Conservation (phyloP, 2,329 filamentous ascomycete species). For the Xylaria sp. region DNA sequence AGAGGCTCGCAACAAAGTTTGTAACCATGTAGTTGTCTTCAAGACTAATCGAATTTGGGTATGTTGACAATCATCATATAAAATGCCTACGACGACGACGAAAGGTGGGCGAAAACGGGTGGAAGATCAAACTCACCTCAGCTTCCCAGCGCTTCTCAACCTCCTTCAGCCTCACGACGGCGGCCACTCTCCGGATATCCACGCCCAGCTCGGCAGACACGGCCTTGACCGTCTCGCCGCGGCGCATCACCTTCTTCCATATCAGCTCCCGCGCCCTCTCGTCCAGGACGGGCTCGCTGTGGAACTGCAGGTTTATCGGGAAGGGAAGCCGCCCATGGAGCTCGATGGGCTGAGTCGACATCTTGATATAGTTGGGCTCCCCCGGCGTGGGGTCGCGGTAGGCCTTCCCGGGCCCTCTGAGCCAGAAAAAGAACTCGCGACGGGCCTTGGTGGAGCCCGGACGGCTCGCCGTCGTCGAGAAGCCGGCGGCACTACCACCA, state of each 20-base stretch:
- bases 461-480: constrained; percentile 35
- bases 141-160: constrained; percentile 77
- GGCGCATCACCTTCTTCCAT: constrained; percentile 66
- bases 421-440: constrained; percentile 29
- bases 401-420: constrained; percentile 10
- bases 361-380: constrained; percentile 26
- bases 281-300: constrained; percentile 72
- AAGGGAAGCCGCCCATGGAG: constrained; percentile 56
- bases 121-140: constrained; percentile 63
- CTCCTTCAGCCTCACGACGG: constrained; percentile 82
- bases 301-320: constrained; percentile 72
- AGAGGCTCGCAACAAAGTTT: constrained; percentile 74
- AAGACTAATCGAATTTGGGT: constrained; percentile 98
- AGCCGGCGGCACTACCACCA: constrained; percentile 25
- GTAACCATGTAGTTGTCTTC: constrained; percentile 95
- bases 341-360: not conserved
- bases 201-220: constrained; percentile 78
- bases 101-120: not conserved
- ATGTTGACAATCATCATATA: constrained; percentile 63
- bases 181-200: constrained; percentile 81
- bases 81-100: constrained; percentile 23
- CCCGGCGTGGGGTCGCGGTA: constrained; percentile 14
- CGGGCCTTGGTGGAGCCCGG: constrained; percentile 27
- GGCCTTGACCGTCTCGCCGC: constrained; percentile 70
- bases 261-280: constrained; percentile 74